Conservation (phyloP, 768 basidiomycete genomes). For the Astraeus odoratus region DNA sequence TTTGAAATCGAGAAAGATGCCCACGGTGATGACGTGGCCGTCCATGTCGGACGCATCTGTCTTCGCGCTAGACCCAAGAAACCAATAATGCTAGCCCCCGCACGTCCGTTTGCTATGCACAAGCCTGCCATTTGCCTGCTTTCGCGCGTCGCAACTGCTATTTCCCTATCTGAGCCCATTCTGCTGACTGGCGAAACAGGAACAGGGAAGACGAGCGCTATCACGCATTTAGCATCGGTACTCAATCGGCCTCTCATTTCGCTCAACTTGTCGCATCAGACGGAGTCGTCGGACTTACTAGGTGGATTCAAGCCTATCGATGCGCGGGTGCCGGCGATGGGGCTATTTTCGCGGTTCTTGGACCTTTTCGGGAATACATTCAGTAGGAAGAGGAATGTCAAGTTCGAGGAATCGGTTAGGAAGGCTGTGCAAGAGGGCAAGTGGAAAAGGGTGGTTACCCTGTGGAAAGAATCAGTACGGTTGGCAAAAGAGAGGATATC, state of each 20-base stretch:
- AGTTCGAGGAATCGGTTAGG: conserved; percentile 73
- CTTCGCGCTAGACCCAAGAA: conserved; percentile 41
- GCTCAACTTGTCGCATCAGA: conserved; percentile 93
- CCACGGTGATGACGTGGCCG: conserved; percentile 50
- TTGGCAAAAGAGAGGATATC: conserved; percentile 62
- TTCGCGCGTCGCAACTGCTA: conserved; percentile 69
- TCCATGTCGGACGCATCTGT: conserved; percentile 58
- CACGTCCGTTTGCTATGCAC: conserved; percentile 82
- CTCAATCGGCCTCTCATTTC: conserved; percentile 74
- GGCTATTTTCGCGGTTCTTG: conserved; percentile 66
- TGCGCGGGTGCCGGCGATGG: conserved; percentile 66
- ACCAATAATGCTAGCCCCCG: conserved; percentile 25
- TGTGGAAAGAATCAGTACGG: conserved; percentile 76
- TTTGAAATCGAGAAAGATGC: conserved; percentile 62
- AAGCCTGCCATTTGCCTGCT: conserved; percentile 74
- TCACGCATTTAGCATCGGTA: conserved; percentile 81
- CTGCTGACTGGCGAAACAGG: conserved; percentile 96
- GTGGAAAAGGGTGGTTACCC: conserved; percentile 76
- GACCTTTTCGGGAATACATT: conserved; percentile 82
- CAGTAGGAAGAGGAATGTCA: conserved; percentile 82
- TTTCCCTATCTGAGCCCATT: conserved; percentile 73
- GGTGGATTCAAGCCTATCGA: conserved; percentile 98
- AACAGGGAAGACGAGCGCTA: conserved; percentile 94
- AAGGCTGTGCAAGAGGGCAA: conserved; percentile 77
- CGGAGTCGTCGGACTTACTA: conserved; percentile 88